Evolutionary conservation across 306 rosid genomes (phyloP).

Genomic region (Erythrophleum fordii): DNA sequence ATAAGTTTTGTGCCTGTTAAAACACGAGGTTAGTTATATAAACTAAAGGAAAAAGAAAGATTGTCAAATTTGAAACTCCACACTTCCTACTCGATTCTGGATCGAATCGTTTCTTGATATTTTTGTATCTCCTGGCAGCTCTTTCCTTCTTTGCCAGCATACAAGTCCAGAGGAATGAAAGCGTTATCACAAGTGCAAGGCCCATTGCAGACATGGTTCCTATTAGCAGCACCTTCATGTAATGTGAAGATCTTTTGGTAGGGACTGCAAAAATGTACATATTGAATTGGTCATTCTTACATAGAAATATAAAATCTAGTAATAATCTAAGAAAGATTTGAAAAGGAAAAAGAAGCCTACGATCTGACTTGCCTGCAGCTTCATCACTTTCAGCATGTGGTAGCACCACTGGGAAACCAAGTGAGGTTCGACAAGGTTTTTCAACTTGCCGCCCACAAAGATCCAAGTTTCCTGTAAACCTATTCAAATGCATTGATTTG

Average conservation of each 20-base stretch:
- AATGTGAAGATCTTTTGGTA: conserved; percentile 69
- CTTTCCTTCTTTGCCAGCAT: conserved; percentile 76
- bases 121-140: conserved; percentile 65
- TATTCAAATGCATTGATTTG: conserved; percentile 36
- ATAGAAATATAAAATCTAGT: not conserved
- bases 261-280: conserved; percentile 66
- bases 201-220: conserved; percentile 71
- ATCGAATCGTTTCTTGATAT: conserved; percentile 78
- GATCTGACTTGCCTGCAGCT: conserved; percentile 72
- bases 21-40: conserved; percentile 17
- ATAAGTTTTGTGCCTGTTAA: conserved; percentile 82
- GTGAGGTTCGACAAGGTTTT: conserved; percentile 85
- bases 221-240: conserved; percentile 72
- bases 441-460: conserved; percentile 94
- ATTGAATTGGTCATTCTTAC: not conserved
- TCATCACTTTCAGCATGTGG: conserved; percentile 91
- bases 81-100: conserved; percentile 64
- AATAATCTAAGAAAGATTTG: not conserved
- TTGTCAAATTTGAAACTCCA: conserved; percentile 28
- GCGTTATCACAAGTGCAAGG: conserved; percentile 58
- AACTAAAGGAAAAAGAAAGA: not conserved
- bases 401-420: conserved; percentile 93
- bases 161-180: conserved; percentile 76
- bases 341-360: conserved; percentile 22
- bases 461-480: conserved; percentile 83